Evolutionary conservation across 1,284 basidiomycete genomes (phyloP).

Genomic region (Stygiomarasmius scandens): DNA sequence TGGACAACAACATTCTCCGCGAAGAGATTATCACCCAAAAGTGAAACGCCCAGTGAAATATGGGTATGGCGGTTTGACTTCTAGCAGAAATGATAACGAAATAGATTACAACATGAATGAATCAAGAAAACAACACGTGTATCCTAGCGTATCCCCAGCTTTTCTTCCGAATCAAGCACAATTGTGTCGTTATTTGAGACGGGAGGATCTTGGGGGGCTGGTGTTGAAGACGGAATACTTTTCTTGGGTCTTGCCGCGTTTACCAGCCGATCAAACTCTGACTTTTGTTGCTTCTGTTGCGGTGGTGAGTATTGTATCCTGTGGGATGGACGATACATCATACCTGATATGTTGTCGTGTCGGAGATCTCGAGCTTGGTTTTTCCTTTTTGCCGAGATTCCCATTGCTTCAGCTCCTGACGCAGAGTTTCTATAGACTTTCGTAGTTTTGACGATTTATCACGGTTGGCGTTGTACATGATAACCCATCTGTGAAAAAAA

Average conservation of each 20-base stretch:
- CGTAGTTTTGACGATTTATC: conserved; percentile 55
- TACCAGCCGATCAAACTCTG: conserved; percentile 19
- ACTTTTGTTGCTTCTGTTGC: conserved; percentile 15
- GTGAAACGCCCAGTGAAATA: too few relatives aligned
- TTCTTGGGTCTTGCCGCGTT: conserved; percentile 15
- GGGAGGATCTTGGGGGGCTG: neutral
- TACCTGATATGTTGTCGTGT: conserved; percentile 15
- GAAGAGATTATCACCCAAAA: too few relatives aligned
- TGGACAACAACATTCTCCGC: too few relatives aligned
- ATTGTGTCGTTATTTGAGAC: neutral
- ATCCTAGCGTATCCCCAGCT: neutral
- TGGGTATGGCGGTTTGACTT: neutral
- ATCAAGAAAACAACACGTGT: neutral
- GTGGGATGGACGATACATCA: neutral
- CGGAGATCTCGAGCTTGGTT: conserved; percentile 27
- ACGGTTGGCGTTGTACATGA: conserved; percentile 70
- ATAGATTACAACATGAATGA: neutral
- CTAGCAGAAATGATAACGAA: neutral
- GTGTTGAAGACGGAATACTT: neutral
- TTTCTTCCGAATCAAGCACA: conserved; percentile 7
- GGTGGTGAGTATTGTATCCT: neutral
- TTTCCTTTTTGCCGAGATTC: conserved; percentile 50
- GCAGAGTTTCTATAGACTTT: conserved; percentile 49
- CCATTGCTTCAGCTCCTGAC: conserved; percentile 57
- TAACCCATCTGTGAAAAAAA: conserved; percentile 56